A percentile compares a stretch with the other conserved stretches of the same genome.
phyloP scores from a whole-genome alignment of 176 grass and related monocot species.

The Typha latifolia region DNA sequence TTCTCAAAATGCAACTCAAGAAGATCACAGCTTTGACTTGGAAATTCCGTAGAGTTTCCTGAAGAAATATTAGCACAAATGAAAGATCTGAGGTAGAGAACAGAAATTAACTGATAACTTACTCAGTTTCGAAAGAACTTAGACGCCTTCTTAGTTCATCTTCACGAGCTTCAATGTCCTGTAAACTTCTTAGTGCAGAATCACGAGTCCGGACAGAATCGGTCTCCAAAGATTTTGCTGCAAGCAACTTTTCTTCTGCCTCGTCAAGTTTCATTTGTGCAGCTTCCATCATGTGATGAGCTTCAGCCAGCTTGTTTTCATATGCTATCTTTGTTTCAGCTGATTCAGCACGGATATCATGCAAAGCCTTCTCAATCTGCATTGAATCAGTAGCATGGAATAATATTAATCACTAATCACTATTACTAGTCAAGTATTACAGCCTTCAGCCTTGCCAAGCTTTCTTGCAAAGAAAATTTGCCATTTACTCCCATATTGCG shows the following conservation, averaged over 20 bases:
- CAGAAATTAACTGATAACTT: conserved; percentile 19
- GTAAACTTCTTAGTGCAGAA: conserved; percentile 51
- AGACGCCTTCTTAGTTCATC: conserved; percentile 63
- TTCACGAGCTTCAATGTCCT: conserved; percentile 75
- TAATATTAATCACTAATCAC: conserved; percentile 14
- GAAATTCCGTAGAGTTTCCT: background rate
- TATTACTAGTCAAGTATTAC: background rate
- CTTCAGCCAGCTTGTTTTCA: conserved; percentile 58
- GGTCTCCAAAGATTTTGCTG: conserved; percentile 54
- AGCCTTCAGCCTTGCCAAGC: no score
- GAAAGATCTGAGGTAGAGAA: background rate
- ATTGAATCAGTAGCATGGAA: conserved; percentile 8
- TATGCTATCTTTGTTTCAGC: conserved; percentile 82
- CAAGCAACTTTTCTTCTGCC: conserved; percentile 56
- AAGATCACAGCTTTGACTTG: background rate
- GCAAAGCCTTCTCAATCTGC: conserved; percentile 86
- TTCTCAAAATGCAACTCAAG: no score
- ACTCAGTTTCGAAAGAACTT: conserved; percentile 49
- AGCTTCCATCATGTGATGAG: conserved; percentile 35
- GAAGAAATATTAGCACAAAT: background rate
- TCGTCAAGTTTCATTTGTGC: conserved; percentile 74
- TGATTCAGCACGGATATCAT: conserved; percentile 58
- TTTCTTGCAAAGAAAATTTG: no score
- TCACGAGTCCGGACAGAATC: conserved; percentile 35
- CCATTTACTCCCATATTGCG: no score